A percentile compares a stretch with the other conserved stretches of the same genome.
phyloP scores from a whole-genome alignment of 2,329 filamentous ascomycete genomes.

The Triangularia verruculosa region DNA sequence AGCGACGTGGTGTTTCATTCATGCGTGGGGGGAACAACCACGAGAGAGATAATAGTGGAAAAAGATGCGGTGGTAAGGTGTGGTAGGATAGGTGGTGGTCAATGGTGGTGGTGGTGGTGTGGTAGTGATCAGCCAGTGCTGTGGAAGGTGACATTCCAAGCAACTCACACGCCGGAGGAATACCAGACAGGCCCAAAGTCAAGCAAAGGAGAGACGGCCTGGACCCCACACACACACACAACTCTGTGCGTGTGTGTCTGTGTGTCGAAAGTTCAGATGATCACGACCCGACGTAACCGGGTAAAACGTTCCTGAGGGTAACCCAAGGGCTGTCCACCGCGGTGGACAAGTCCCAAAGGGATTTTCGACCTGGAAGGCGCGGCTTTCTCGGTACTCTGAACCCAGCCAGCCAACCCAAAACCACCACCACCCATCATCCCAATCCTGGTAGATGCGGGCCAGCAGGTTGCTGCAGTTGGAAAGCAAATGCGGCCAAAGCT shows the following conservation, averaged over 20 bases:
- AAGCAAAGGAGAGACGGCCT: conserved; percentile 3
- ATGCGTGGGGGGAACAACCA: conserved; percentile 25
- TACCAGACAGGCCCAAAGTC: too few species aligned
- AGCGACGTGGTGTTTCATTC: conserved; percentile 19
- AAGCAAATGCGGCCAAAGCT: conserved; percentile 23
- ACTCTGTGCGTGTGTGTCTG: not conserved
- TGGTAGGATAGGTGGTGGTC: conserved; percentile 7
- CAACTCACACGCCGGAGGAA: not conserved
- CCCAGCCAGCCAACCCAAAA: not conserved
- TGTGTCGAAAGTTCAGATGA: conserved; percentile 8
- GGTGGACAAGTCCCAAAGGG: not conserved
- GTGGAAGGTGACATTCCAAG: conserved; percentile 7
- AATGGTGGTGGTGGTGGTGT: not conserved
- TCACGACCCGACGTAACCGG: conserved; percentile 10
- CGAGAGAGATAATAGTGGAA: not conserved
- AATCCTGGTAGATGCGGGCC: conserved; percentile 23
- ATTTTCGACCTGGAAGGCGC: conserved; percentile 26
- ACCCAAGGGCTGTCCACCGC: not conserved
- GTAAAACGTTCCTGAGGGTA: conserved; percentile 1
- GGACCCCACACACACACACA: not conserved
- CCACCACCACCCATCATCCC: conserved; percentile 16
- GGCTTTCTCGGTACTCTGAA: conserved; percentile 22
- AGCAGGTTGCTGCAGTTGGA: conserved; percentile 10
- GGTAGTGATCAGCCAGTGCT: not conserved
- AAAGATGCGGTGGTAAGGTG: conserved; percentile 6